A percentile compares a stretch with the other conserved stretches of the same genome.
Conservation (phyloP, 75 land plant genomes). For the Larix kaempferi region DNA sequence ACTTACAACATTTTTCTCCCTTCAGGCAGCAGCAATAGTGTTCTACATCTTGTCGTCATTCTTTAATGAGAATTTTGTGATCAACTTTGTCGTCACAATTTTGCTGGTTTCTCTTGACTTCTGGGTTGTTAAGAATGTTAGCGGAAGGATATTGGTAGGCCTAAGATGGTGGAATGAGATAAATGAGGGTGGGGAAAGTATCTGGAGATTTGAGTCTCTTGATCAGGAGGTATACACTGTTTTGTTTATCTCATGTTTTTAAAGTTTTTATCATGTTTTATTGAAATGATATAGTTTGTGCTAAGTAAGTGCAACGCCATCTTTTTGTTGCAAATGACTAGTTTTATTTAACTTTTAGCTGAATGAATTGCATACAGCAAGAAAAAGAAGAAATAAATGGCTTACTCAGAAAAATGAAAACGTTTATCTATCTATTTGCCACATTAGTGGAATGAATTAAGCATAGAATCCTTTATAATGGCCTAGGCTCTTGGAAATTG, state of each 20-base stretch:
- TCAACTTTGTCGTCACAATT: slow-evolving; percentile 91
- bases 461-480: not conserved
- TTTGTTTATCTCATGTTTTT: not conserved
- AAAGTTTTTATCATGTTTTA: not conserved
- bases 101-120: slow-evolving; percentile 88
- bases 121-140: slow-evolving; percentile 98
- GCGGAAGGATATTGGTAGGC: slow-evolving; percentile 96
- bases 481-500: not conserved
- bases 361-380: not conserved
- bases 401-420: too few relatives aligned
- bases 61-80: slow-evolving; percentile 77
- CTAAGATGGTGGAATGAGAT: slow-evolving; percentile 99
- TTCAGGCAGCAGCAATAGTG: slow-evolving; percentile 79
- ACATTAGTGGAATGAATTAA: too few relatives aligned
- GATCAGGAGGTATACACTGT: slow-evolving; percentile 72
- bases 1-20: not conserved
- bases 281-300: not conserved
- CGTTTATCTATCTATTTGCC: too few relatives aligned
- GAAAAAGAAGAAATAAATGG: not conserved
- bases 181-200: slow-evolving; percentile 93
- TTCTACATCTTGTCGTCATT: slow-evolving; percentile 88
- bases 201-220: slow-evolving; percentile 94
- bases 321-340: not conserved
- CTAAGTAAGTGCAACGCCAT: not conserved
- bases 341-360: not conserved